Evolutionary conservation across 805 yeast species (phyloP).

Genomic region (Yarrowia porcina): DNA sequence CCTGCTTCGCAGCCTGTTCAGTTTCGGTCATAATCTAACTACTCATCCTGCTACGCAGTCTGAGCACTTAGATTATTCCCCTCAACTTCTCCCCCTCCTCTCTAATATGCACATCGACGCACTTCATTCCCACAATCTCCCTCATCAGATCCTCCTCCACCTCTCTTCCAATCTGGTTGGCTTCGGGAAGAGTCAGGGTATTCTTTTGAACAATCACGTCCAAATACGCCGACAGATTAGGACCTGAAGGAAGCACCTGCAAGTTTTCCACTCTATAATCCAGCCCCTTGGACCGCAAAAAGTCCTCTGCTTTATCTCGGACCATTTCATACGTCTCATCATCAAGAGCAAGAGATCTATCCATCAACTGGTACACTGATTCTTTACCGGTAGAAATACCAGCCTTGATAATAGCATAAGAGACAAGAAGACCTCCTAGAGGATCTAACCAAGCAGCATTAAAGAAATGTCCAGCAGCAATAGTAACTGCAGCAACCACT

Average conservation of each 20-base stretch:
- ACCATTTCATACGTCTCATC: constrained; percentile 26
- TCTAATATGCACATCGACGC: constrained; percentile 20
- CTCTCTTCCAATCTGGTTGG: constrained; percentile 4
- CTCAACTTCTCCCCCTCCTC: constrained; percentile 15
- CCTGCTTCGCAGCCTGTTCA: no score
- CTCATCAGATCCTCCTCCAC: constrained; percentile 1
- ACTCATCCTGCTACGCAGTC: background rate
- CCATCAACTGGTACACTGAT: constrained; percentile 74
- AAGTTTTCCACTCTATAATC: constrained; percentile 3
- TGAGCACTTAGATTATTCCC: background rate
- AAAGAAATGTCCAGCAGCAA: constrained; percentile 76
- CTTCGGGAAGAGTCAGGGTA: background rate
- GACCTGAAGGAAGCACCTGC: constrained; percentile 26
- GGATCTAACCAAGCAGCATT: constrained; percentile 85
- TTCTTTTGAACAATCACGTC: background rate
- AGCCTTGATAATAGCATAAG: constrained; percentile 75
- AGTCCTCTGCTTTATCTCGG: constrained; percentile 3
- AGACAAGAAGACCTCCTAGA: constrained; percentile 85
- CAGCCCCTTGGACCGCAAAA: background rate
- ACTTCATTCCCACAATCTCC: constrained; percentile 18
- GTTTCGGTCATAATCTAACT: no score
- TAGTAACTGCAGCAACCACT: constrained; percentile 82
- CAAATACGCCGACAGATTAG: constrained; percentile 18
- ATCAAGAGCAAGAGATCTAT: constrained; percentile 35
- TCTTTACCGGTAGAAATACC: constrained; percentile 71